Conservation (phyloP, 2,329 filamentous ascomycete species). For the Trichoderma afroharzianum region DNA sequence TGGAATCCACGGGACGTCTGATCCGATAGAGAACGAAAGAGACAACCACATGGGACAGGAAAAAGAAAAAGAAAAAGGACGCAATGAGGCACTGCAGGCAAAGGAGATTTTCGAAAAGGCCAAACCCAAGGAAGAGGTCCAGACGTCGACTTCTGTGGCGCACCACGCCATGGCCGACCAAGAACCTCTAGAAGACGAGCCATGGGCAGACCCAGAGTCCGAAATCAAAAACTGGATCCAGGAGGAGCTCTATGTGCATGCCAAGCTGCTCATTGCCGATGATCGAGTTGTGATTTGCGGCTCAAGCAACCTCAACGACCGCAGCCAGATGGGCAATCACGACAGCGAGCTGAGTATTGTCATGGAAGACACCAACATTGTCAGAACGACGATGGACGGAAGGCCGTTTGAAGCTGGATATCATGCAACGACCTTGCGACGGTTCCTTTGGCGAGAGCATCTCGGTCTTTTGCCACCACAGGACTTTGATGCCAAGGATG, state of each 20-base stretch:
- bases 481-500: conserved; percentile 60
- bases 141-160: conserved; percentile 52
- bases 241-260: conserved; percentile 94
- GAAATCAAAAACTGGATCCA: conserved; percentile 90
- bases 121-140: conserved; percentile 35
- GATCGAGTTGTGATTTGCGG: conserved; percentile 82
- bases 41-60: conserved; percentile 48
- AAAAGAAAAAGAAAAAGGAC: conserved; percentile 34
- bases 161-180: conserved; percentile 74
- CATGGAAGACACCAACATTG: conserved; percentile 73
- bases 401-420: conserved; percentile 72
- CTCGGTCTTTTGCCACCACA: conserved; percentile 77
- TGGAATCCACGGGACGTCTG: conserved; percentile 60
- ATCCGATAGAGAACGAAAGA: conserved; percentile 36
- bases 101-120: conserved; percentile 53
- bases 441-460: conserved; percentile 87
- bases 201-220: conserved; percentile 67
- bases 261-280: conserved; percentile 85
- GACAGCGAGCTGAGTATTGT: conserved; percentile 90
- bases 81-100: conserved; percentile 41
- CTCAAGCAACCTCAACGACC: conserved; percentile 88
- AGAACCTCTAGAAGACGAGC: conserved; percentile 61
- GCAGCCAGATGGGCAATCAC: conserved; percentile 80
- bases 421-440: conserved; percentile 75
- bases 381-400: conserved; percentile 76